Evolutionary conservation across 352 stramenopile species (phyloP).

Genomic region (Phytophthora pistaciae): DNA sequence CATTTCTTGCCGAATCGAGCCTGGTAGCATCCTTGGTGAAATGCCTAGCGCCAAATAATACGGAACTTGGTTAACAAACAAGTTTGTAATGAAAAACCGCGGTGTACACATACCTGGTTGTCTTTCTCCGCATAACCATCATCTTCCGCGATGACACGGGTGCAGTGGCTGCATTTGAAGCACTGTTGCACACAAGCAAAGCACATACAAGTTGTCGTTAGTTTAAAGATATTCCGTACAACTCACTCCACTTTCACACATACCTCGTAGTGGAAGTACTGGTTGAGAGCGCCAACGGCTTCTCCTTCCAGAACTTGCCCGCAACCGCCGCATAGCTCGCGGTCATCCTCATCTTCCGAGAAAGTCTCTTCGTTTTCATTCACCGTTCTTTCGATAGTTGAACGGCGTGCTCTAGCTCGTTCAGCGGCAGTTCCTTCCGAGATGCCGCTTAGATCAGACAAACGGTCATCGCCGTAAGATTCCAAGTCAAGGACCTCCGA

Average conservation of each 20-base stretch:
- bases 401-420: conserved; percentile 28
- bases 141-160: conserved; percentile 74
- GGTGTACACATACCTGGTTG: conserved; percentile 50
- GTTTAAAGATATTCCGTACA: not conserved
- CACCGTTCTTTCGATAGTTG: conserved; percentile 38
- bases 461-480: conserved; percentile 52
- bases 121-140: conserved; percentile 88
- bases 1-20: conserved; percentile 83
- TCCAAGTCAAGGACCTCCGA: conserved; percentile 85
- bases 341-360: conserved; percentile 76
- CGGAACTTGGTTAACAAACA: not conserved
- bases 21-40: conserved; percentile 86
- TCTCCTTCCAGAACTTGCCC: conserved; percentile 77
- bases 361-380: conserved; percentile 55
- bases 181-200: conserved; percentile 46
- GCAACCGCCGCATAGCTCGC: conserved; percentile 78
- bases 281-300: conserved; percentile 80
- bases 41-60: conserved; percentile 45
- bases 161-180: conserved; percentile 87
- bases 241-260: not conserved
- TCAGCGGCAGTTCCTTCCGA: conserved; percentile 47
- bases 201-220: not conserved
- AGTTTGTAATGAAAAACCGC: not conserved
- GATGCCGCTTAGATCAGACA: conserved; percentile 70
- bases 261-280: conserved; percentile 88